Percentiles rank a stretch among this genome's conserved stretches.
Conservation (phyloP, 306 rosid genomes). For the Alnus glutinosa region DNA sequence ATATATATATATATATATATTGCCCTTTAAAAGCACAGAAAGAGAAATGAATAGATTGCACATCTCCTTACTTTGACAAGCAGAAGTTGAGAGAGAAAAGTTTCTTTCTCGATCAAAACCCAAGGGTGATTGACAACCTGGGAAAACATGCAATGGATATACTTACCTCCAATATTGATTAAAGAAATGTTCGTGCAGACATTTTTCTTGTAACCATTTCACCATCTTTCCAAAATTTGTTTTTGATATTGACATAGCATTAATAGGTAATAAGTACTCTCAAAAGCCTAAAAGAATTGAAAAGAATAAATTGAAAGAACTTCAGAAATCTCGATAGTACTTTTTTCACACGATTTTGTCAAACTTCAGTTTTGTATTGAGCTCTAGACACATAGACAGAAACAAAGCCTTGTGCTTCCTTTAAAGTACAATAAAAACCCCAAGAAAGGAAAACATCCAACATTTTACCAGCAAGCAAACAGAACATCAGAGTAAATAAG, state of each 20-base stretch:
- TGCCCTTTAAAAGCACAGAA: not conserved
- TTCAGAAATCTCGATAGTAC: not conserved
- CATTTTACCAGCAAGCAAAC: conserved; percentile 11
- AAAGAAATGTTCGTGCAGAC: conserved; percentile 1
- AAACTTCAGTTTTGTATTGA: not conserved
- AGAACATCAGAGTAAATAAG: not conserved
- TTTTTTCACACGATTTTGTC: not conserved
- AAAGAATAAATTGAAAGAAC: not conserved
- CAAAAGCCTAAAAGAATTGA: not conserved
- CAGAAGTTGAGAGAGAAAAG: not conserved
- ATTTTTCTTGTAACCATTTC: not conserved
- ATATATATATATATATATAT: not conserved
- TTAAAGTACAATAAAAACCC: not conserved
- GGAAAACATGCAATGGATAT: not conserved
- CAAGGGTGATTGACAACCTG: not conserved
- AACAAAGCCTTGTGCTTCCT: not conserved
- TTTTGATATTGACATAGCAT: not conserved
- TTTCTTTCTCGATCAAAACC: not conserved
- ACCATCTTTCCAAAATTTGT: not conserved
- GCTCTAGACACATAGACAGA: not conserved
- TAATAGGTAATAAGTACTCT: not conserved
- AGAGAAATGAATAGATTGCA: not conserved
- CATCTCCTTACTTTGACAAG: not conserved
- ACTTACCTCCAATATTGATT: not conserved
- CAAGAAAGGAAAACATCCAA: not conserved